Conservation (phyloP, 495 filamentous ascomycete genomes). For the Tuber borchii region DNA sequence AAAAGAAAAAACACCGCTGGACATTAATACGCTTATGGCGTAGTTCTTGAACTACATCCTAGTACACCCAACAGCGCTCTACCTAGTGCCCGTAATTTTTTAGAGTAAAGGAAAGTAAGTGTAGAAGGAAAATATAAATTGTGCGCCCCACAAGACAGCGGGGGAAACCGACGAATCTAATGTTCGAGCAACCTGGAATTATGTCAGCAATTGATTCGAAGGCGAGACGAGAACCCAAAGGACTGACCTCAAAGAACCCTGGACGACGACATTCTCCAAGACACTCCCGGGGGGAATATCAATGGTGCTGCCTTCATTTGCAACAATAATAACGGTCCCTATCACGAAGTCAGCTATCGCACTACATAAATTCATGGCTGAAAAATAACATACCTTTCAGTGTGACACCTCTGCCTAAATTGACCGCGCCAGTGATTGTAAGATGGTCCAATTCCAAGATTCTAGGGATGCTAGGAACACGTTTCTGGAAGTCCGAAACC, state of each 20-base stretch:
- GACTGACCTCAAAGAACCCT: constrained; percentile 74
- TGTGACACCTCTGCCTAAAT: constrained; percentile 87
- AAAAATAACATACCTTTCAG: constrained; percentile 61
- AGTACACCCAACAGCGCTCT: background rate
- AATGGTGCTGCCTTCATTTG: constrained; percentile 94
- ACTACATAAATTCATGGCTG: constrained; percentile 14
- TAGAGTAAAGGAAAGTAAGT: constrained; percentile 22
- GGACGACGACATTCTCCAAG: constrained; percentile 97
- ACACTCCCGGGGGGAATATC: constrained; percentile 94
- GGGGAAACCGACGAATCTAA: constrained; percentile 12
- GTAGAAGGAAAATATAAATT: constrained; percentile 14
- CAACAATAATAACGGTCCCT: constrained; percentile 95
- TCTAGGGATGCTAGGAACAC: constrained; percentile 90
- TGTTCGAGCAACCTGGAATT: constrained; percentile 34
- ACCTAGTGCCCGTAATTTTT: constrained; percentile 4
- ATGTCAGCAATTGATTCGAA: constrained; percentile 14
- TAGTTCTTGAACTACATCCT: background rate
- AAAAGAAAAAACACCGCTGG: background rate
- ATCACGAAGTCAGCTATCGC: background rate
- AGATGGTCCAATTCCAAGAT: constrained; percentile 97
- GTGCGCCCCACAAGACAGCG: background rate
- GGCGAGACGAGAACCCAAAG: background rate
- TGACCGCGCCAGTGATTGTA: constrained; percentile 94
- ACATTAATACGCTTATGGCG: background rate
- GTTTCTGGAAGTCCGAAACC: constrained; percentile 98